These are phyloP conservation scores for Phlyctochytrium bullatum DNA, from an alignment of 192 early-diverging fungal genomes.

Conservation along the genomic window DNA sequence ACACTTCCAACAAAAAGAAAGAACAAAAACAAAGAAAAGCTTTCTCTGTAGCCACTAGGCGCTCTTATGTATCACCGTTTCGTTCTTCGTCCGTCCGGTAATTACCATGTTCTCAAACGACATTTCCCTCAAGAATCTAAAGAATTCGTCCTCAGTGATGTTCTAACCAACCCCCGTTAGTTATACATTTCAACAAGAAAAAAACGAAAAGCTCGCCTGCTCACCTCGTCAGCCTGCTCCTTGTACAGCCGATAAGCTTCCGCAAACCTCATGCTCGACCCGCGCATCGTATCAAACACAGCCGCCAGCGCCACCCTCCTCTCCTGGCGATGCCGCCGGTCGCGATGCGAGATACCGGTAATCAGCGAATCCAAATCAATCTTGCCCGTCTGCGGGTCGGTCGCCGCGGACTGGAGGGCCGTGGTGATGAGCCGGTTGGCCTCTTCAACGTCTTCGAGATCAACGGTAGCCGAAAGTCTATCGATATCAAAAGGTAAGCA, in stretches of 20 bases:
- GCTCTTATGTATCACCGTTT: too few relatives aligned
- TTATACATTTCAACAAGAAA: not conserved
- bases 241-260: constrained; percentile 32
- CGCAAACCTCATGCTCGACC: constrained; percentile 14
- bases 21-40: too few relatives aligned
- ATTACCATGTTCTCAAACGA: too few relatives aligned
- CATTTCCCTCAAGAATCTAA: too few relatives aligned
- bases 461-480: constrained; percentile 73
- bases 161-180: not conserved
- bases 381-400: constrained; percentile 88
- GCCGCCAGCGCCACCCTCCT: constrained; percentile 52
- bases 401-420: constrained; percentile 87
- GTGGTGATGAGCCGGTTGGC: constrained; percentile 82
- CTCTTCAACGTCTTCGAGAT: constrained; percentile 80
- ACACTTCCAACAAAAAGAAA: too few relatives aligned
- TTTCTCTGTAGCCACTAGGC: too few relatives aligned
- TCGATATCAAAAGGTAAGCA: too few relatives aligned
- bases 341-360: constrained; percentile 82
- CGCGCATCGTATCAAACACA: constrained; percentile 20
- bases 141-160: not conserved
- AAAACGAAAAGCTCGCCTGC: not conserved
- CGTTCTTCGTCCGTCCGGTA: too few relatives aligned
- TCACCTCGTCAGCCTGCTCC: constrained; percentile 19
- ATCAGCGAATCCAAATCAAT: constrained; percentile 91
- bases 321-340: constrained; percentile 59